Percentiles rank a stretch among this genome's conserved stretches.
Conservation (phyloP, 345 rosid species). For the Draba incana region DNA sequence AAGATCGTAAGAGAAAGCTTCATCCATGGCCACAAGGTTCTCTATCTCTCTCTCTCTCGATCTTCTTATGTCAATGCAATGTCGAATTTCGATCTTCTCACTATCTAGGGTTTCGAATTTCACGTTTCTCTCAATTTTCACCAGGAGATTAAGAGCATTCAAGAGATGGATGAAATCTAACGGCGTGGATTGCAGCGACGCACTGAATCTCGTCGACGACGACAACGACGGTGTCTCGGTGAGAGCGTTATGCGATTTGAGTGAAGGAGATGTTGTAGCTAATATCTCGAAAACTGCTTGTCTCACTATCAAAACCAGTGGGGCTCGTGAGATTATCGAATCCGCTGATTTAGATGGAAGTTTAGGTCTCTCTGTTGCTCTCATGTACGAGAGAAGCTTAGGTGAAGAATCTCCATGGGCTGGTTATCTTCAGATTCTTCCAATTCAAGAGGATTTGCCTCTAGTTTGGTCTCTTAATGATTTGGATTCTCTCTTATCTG, state of each 20-base stretch:
- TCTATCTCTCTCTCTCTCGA: background rate
- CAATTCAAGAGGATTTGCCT: slow-evolving; percentile 63
- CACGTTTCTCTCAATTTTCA: slow-evolving; percentile 4
- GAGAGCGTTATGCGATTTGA: slow-evolving; percentile 56
- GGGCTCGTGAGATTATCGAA: slow-evolving; percentile 58
- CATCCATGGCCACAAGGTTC: slow-evolving; percentile 36
- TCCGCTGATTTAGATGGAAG: slow-evolving; percentile 63
- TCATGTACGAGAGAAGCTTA: slow-evolving; percentile 85
- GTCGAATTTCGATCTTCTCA: background rate
- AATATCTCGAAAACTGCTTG: slow-evolving; percentile 76
- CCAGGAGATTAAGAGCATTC: slow-evolving; percentile 80
- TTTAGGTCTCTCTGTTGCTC: slow-evolving; percentile 70
- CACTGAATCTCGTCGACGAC: slow-evolving; percentile 54
- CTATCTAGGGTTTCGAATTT: background rate
- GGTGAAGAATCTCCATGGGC: slow-evolving; percentile 74
- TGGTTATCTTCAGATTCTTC: slow-evolving; percentile 74
- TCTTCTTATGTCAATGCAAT: slow-evolving; percentile 1
- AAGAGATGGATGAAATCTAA: slow-evolving; percentile 84
- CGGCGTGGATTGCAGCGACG: slow-evolving; percentile 60
- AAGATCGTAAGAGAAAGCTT: background rate
- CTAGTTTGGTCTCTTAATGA: slow-evolving; percentile 66
- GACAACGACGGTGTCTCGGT: slow-evolving; percentile 58
- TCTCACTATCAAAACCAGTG: slow-evolving; percentile 69
- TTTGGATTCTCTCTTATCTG: slow-evolving; percentile 63
- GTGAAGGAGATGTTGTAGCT: slow-evolving; percentile 76